Evolutionary conservation across 768 basidiomycete species (phyloP), one percentile per base, ranked within the genome.

Genomic region (Neoboletus subvelutipes): DNA sequence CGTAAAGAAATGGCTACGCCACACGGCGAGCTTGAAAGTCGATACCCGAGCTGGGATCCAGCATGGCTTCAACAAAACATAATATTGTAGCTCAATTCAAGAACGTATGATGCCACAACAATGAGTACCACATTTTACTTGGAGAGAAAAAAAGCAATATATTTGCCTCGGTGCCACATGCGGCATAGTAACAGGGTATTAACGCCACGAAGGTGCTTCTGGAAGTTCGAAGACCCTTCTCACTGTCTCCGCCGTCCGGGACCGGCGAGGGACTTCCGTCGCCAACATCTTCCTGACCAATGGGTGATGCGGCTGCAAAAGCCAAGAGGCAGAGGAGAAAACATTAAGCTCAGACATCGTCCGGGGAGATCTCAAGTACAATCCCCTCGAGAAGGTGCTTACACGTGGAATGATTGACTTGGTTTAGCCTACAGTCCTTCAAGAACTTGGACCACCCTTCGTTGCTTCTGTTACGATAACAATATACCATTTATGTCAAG

Each of bases 371-470:
- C 26, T 20, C 45, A 31, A 39, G 20, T 5, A 18, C 15, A 24
- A 24, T 36, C 36, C 43, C 34, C 37, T 36, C 26, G 45, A 48
- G 34, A 57, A 45, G 34, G 42, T 42, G 33, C 43, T 58, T 28
- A 50, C 60, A 58, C 36, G 39, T 31, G 50, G 40, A 24, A 51
- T n/a, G 45, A 43, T 49, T 34, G 46, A 26, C 55, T 31, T 39
- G 39, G 29, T 10, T 60, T 34, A 51, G 29, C 59, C 76, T 57
- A 78, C 58, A 59, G 85, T 67, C 52, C 85, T 67, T 83, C 84
- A 47, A 91, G 68, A 43, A 92, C 85, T 54, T 85, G 82, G 45
- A 87, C 75, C n/a, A 93, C 77, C 58, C 79, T 78, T 59, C 83
- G 84, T 68, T 93, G 90, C 53, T 79, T 81, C 88, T 91, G 67